Evolutionary conservation across 331 rosid species (phyloP).

Genomic region (Cydonia oblonga): DNA sequence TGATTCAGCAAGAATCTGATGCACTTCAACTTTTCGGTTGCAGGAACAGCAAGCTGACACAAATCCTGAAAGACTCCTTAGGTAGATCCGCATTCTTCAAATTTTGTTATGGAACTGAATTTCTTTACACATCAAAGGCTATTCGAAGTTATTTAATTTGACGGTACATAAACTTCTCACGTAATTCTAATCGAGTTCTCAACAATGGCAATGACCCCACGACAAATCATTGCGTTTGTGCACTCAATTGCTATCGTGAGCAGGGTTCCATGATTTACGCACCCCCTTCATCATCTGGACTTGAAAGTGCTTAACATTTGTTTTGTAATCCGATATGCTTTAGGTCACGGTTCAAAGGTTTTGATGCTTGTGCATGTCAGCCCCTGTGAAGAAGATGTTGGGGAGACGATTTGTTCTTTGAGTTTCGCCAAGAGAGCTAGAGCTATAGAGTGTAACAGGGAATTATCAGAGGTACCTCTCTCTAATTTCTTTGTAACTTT

Average conservation of each 20-base stretch:
- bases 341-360: conserved; percentile 81
- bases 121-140: background rate
- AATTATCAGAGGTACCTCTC: conserved; percentile 44
- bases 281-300: background rate
- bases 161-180: background rate
- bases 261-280: background rate
- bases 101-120: background rate
- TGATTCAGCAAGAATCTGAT: conserved; percentile 14
- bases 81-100: conserved; percentile 35
- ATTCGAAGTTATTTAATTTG: background rate
- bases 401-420: conserved; percentile 75
- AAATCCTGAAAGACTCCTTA: conserved; percentile 81
- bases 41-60: conserved; percentile 99
- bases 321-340: conserved; percentile 15
- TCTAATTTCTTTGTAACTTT: conserved; percentile 5
- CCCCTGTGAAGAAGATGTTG: conserved; percentile 75
- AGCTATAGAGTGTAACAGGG: conserved; percentile 56
- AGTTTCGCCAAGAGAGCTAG: conserved; percentile 86
- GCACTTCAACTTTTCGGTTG: conserved; percentile 21
- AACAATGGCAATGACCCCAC: background rate
- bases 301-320: background rate
- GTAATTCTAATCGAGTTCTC: too few species aligned
- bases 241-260: background rate
- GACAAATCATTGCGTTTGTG: background rate
- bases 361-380: conserved; percentile 91